Percentiles rank a stretch among this genome's conserved stretches.
These are phyloP conservation scores for Candida suzukii DNA, from an alignment of 805 yeast genomes.

Conservation along the genomic window DNA sequence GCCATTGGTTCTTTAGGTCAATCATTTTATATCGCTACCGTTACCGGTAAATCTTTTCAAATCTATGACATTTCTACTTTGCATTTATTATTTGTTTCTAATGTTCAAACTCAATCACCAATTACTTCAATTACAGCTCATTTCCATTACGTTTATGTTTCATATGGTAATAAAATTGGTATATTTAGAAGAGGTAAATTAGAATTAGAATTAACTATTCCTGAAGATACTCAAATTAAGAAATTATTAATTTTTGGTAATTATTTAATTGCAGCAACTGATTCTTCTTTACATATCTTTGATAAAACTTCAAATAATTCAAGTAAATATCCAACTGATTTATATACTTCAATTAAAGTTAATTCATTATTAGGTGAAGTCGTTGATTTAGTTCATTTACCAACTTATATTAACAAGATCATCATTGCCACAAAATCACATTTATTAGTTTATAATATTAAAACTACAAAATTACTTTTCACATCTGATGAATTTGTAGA, in stretches of 20 bases:
- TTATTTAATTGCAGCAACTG: slow-evolving; percentile 53
- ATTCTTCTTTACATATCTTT: slow-evolving; percentile 21
- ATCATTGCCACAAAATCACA: slow-evolving; percentile 70
- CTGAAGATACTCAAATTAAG: slow-evolving; percentile 28
- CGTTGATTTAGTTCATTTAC: slow-evolving; percentile 68
- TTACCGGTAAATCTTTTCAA: slow-evolving; percentile 86
- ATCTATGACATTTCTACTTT: slow-evolving; percentile 87
- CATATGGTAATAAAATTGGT: slow-evolving; percentile 65
- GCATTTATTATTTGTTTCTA: slow-evolving; percentile 80
- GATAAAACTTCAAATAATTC: slow-evolving; percentile 20
- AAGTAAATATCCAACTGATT: slow-evolving; percentile 52
- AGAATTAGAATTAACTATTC: slow-evolving; percentile 31
- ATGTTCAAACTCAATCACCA: slow-evolving; percentile 60
- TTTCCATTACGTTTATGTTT: slow-evolving; percentile 77
- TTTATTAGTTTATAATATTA: slow-evolving; percentile 60
- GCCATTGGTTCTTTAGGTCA: slow-evolving; percentile 85
- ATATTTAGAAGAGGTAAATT: slow-evolving; percentile 77
- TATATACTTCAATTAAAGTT: slow-evolving; percentile 55
- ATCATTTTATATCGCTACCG: slow-evolving; percentile 80
- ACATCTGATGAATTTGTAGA: slow-evolving; percentile 39
- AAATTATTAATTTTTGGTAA: slow-evolving; percentile 70
- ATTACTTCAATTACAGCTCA: slow-evolving; percentile 74
- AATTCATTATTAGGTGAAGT: slow-evolving; percentile 57
- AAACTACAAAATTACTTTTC: slow-evolving; percentile 67
- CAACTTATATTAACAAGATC: slow-evolving; percentile 87